phyloP scores from a whole-genome alignment of 225 moss, liverwort and hornwort species.

The Anthoceros angustus region DNA sequence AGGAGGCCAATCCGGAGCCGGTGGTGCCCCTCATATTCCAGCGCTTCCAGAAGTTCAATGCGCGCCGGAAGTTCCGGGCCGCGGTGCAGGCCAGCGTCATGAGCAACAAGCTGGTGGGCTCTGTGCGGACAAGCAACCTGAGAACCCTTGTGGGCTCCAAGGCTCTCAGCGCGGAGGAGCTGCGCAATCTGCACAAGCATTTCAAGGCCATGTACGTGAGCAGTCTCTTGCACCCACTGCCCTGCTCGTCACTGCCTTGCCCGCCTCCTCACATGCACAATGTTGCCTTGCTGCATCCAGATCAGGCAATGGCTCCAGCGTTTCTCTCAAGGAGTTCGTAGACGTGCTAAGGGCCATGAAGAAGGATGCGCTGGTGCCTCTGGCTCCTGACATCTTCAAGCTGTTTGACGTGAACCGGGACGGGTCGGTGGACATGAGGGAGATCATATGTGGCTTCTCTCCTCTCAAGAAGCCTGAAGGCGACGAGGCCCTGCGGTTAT shows the following conservation, averaged over 20 bases:
- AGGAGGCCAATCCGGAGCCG: constrained; percentile 44
- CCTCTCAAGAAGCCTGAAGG: constrained; percentile 52
- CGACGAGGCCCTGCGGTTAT: constrained; percentile 47
- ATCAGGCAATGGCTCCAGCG: constrained; percentile 39
- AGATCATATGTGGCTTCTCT: constrained; percentile 72
- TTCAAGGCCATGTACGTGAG: constrained; percentile 43
- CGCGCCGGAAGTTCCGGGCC: constrained; percentile 73
- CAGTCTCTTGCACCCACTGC: constrained; percentile 4
- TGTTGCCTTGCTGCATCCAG: constrained; percentile 20
- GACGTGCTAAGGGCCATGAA: constrained; percentile 50
- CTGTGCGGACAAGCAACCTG: constrained; percentile 56
- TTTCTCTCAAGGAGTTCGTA: constrained; percentile 49
- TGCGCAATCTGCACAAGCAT: constrained; percentile 46
- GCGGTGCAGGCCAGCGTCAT: constrained; percentile 71
- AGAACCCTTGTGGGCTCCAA: constrained; percentile 51
- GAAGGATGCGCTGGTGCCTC: constrained; percentile 34
- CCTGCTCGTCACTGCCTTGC: not conserved
- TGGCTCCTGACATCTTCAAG: constrained; percentile 65
- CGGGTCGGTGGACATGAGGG: constrained; percentile 70
- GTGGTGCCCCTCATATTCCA: constrained; percentile 47
- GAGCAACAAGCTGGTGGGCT: constrained; percentile 43
- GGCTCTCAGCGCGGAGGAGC: constrained; percentile 30
- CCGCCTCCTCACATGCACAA: not conserved
- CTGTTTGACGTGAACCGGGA: constrained; percentile 77
- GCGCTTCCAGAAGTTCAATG: constrained; percentile 56